Base-by-base conservation (phyloP, 139 green algal genomes). In the Chlorella vulgaris region DNA sequence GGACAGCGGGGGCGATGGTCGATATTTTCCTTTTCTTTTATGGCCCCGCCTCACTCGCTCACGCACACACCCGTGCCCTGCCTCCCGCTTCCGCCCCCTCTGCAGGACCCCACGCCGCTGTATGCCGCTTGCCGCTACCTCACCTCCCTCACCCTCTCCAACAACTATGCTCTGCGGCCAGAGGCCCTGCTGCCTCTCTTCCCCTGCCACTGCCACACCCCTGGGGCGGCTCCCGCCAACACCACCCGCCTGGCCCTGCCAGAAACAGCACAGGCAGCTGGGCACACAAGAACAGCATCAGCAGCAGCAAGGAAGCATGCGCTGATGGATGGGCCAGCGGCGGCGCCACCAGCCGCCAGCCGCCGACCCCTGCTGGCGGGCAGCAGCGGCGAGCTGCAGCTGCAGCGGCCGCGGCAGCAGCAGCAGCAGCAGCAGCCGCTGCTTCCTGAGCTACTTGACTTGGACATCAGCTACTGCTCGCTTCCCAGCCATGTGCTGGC, bases 391-490 rank as follows among this genome's bases (percentile, higher is more conserved):
- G 21, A 21, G 47, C 53, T 6, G 18, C 2, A 8, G 26, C 31
- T 47, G 33, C 31, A 4, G 19, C 62, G 62, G 33, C 74, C 36
- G 43, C 26, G 28, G 35, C 1, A 50, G 0, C 2, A 53, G 63
- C 58, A 43, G 33, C 43, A 15, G 36, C 33, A 63, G 63, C 50
- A 73, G 42, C 10, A 28, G 38, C 36, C 40, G 60, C 35, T 60
- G 68, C 81, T 90, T 69, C 81, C 86, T 0, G 18, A 36, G 31
- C 80, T 92, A 62, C n/a, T 22, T n/a, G 76, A 78, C 22, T 77
- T 92, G 58, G 86, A 94, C 76, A 51, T 88, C 31, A 85, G 71
- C 8, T 91, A 93, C 82, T 90, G 87, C 74, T 22, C 36, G 0
- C 69, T 92, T 55, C 69, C 80, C 4, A 0, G 70, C 0, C 8